Conservation (phyloP, 306 rosid genomes). For the Corylus avellana region DNA sequence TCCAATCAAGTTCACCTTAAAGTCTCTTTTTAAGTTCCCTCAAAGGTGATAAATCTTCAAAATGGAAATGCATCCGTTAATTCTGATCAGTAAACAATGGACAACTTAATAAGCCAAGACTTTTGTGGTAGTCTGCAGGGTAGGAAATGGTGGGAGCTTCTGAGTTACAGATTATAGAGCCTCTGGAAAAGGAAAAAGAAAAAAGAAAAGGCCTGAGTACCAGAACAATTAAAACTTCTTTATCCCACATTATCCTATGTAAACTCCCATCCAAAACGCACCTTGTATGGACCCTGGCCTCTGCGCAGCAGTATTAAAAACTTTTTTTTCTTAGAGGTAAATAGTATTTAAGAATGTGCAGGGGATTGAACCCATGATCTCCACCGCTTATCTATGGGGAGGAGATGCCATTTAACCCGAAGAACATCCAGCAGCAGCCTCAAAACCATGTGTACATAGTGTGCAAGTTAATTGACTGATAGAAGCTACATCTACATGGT, state of each 20-base stretch:
- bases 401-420: neutral
- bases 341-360: neutral
- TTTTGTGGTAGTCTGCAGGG: neutral
- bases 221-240: neutral
- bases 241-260: neutral
- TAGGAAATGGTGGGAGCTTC: constrained; percentile 1
- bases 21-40: neutral
- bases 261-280: neutral
- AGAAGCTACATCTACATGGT: neutral
- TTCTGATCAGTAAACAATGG: neutral
- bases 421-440: neutral
- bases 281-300: neutral
- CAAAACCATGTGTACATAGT: neutral
- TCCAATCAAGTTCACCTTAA: too few relatives aligned
- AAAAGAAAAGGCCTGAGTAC: neutral
- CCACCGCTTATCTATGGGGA: neutral
- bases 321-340: neutral
- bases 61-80: neutral
- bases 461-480: neutral
- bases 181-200: neutral
- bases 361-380: neutral
- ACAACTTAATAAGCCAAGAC: neutral
- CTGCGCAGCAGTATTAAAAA: neutral
- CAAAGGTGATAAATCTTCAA: neutral
- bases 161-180: neutral